phyloP scores from a whole-genome alignment of 2,329 filamentous ascomycete genomes.

The Celoporthe dispersa region DNA sequence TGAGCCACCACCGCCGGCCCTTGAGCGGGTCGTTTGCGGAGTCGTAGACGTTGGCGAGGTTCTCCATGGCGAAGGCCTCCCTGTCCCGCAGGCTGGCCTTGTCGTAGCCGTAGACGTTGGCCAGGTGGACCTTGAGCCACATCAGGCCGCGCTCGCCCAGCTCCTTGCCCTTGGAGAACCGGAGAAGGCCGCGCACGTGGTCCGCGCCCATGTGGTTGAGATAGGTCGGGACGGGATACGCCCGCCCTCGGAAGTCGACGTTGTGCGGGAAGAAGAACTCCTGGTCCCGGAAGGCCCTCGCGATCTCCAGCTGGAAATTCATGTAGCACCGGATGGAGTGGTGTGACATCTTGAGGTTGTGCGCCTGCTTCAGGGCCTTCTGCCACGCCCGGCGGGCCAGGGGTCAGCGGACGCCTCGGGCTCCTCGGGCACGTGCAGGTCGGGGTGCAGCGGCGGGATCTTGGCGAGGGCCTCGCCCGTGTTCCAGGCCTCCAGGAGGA shows the following conservation, averaged over 20 bases:
- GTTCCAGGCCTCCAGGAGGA: slow-evolving; percentile 94
- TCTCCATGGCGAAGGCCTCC: slow-evolving; percentile 75
- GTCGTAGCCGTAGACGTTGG: slow-evolving; percentile 89
- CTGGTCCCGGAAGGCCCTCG: slow-evolving; percentile 80
- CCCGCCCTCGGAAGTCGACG: slow-evolving; percentile 91
- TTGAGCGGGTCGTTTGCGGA: slow-evolving; percentile 79
- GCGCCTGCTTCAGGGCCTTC: slow-evolving; percentile 63
- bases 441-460: slow-evolving; percentile 72
- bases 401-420: slow-evolving; percentile 67
- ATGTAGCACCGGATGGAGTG: slow-evolving; percentile 94
- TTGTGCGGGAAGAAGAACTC: slow-evolving; percentile 96
- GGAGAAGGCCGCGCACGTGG: slow-evolving; percentile 79
- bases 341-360: slow-evolving; percentile 72
- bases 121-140: slow-evolving; percentile 94
- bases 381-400: slow-evolving; percentile 67
- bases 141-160: slow-evolving; percentile 75
- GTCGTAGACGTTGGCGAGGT: slow-evolving; percentile 78
- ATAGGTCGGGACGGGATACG: slow-evolving; percentile 92
- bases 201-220: slow-evolving; percentile 98
- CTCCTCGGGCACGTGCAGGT: slow-evolving; percentile 67
- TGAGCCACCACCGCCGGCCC: slow-evolving; percentile 84
- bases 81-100: slow-evolving; percentile 90
- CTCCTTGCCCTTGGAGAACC: slow-evolving; percentile 79
- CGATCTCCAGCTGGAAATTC: slow-evolving; percentile 95
- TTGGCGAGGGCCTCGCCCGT: slow-evolving; percentile 78